Percentiles rank a stretch among this genome's conserved stretches.
These are phyloP conservation scores for Umbilicaria muhlenbergii DNA, from an alignment of 495 filamentous ascomycete genomes.

Conservation along the genomic window DNA sequence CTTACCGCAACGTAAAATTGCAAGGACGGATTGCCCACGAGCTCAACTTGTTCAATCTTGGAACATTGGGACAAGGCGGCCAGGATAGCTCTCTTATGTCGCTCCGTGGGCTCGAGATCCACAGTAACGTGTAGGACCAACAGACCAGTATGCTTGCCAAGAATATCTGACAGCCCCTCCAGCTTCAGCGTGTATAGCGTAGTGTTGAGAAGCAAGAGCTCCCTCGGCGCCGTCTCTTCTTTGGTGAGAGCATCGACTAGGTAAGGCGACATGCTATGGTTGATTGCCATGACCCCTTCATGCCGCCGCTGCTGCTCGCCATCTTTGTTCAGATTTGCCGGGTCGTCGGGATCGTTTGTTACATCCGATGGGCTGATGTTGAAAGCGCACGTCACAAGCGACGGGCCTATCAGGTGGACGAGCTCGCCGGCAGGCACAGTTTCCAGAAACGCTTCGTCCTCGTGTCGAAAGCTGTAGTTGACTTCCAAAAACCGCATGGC, in stretches of 20 bases:
- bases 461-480: conserved; percentile 5
- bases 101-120: too few relatives aligned
- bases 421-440: conserved; percentile 1
- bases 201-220: background rate
- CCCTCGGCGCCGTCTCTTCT: too few relatives aligned
- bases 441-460: conserved; percentile 1
- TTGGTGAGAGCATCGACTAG: too few relatives aligned
- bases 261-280: too few relatives aligned
- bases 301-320: background rate
- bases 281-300: too few relatives aligned
- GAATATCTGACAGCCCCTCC: background rate
- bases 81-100: too few relatives aligned
- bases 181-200: conserved; percentile 2
- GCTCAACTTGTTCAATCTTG: conserved; percentile 2
- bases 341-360: conserved; percentile 1
- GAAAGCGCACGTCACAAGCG: background rate
- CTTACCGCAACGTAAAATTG: background rate
- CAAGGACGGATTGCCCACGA: conserved; percentile 2
- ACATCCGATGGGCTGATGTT: too few relatives aligned
- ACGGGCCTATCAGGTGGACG: background rate
- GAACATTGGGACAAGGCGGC: too few relatives aligned
- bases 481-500: conserved; percentile 4
- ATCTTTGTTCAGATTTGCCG: conserved; percentile 3
- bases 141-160: background rate
- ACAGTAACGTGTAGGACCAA: too few relatives aligned